Evolutionary conservation across 1,284 basidiomycete genomes (phyloP), one percentile per base, ranked within the genome.

Genomic region (Ustilago cynodontis): DNA sequence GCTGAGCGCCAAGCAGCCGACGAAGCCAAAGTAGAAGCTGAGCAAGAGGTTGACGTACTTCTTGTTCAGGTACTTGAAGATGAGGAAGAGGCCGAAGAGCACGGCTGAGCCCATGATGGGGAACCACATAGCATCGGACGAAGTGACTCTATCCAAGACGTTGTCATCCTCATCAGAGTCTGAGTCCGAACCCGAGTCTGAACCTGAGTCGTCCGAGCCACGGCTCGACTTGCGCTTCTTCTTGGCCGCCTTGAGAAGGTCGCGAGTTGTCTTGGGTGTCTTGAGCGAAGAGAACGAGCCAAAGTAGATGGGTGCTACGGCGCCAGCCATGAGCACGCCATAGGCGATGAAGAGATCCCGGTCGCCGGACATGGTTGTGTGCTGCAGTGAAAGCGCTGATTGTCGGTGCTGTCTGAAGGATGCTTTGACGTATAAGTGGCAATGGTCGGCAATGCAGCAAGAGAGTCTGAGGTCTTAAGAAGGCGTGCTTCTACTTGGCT

Each of bases 31-130:
- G 65, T 85, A 85, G 59, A 74, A 74, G 59, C 78, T 74, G 52
- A 85, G 71, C 20, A 85, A 59, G 37, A 80, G 31, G 61, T 85
- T 80, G 56, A 85, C 76, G 33, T 75, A 79, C 35, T 71, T 60
- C 37, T 81, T 81, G 75, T 85, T 79, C 39, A 85, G 68, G 59
- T 81, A 84, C 70, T 82, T 81, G 83, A 85, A 84, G 39, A 82
- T 64, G 22, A 85, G 45, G 45, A 78, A 85, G 37, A 85, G 71
- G 7, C 78, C 69, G 16, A 85, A 75, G 6, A 85, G 78, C 5
- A 82, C 82, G 4, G 64, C 73, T 26, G 76, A 79, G 53, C 84
- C 84, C 58, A 85, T 75, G 58, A 85, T 72, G 28, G 84, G 84
- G 52, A 85, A 81, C 58, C 82, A 71, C 72, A 79, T 84, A 29